These are phyloP conservation scores for Aechmea fasciata DNA, from an alignment of 176 grass and related monocot genomes.

Conservation along the genomic window DNA sequence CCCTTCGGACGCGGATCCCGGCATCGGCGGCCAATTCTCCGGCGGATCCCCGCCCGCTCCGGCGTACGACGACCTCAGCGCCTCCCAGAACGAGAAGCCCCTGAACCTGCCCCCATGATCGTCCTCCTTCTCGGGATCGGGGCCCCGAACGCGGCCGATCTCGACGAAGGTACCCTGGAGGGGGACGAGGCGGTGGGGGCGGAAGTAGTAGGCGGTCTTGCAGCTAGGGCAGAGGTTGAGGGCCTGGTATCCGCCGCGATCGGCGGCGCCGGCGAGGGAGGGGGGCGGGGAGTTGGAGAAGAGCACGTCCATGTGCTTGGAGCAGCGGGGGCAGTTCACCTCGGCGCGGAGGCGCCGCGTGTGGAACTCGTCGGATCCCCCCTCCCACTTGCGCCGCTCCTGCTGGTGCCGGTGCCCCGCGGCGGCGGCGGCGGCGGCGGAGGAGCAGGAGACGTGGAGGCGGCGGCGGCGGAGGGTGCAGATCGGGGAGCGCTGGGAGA, in stretches of 20 bases:
- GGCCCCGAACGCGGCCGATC: slow-evolving; percentile 70
- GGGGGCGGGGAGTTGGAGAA: slow-evolving; percentile 59
- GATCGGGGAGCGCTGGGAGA: not conserved
- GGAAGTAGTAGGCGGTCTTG: slow-evolving; percentile 91
- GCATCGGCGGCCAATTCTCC: slow-evolving; percentile 28
- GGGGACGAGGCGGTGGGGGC: slow-evolving; percentile 55
- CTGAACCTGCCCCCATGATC: slow-evolving; percentile 15
- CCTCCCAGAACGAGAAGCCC: slow-evolving; percentile 43
- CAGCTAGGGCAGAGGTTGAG: slow-evolving; percentile 95
- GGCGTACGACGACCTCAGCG: slow-evolving; percentile 28
- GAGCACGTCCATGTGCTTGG: slow-evolving; percentile 88
- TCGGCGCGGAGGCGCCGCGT: slow-evolving; percentile 79
- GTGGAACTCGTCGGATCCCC: slow-evolving; percentile 51
- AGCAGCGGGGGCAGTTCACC: slow-evolving; percentile 96
- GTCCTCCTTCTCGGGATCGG: slow-evolving; percentile 22
- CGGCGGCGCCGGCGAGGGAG: slow-evolving; percentile 18
- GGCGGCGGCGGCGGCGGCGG: slow-evolving; percentile 25
- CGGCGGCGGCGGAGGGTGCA: slow-evolving; percentile 27
- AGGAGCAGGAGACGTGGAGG: slow-evolving; percentile 38
- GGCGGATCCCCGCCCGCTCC: slow-evolving; percentile 56
- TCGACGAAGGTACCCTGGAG: slow-evolving; percentile 95
- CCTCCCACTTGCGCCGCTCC: slow-evolving; percentile 23
- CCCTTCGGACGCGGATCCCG: slow-evolving; percentile 10
- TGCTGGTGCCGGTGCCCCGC: slow-evolving; percentile 36
- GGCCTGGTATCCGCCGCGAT: slow-evolving; percentile 65